Percentiles rank a stretch among this genome's conserved stretches.
phyloP scores from a whole-genome alignment of 2,329 filamentous ascomycete species.

The Pyricularia pennisetigena region DNA sequence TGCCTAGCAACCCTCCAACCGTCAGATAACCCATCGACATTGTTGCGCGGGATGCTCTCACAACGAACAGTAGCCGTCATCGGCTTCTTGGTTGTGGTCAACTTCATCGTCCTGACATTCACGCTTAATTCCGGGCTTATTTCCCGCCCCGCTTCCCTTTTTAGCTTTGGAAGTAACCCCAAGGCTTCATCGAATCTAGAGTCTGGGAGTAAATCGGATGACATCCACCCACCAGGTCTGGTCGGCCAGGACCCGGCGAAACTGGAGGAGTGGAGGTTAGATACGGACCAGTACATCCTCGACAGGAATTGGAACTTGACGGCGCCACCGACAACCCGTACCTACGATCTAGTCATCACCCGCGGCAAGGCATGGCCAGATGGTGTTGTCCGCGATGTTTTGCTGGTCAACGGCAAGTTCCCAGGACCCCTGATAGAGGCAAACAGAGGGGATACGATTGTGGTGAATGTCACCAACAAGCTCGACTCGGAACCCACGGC shows the following conservation, averaged over 20 bases:
- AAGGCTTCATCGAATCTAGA: background rate
- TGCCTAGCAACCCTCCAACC: background rate
- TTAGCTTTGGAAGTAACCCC: background rate
- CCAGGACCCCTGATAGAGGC: constrained; percentile 63
- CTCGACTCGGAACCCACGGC: constrained; percentile 16
- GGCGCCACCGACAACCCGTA: constrained; percentile 35
- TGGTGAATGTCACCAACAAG: constrained; percentile 53
- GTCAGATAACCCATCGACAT: background rate
- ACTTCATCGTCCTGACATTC: constrained; percentile 2
- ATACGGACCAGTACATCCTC: constrained; percentile 7
- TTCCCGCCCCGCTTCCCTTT: background rate
- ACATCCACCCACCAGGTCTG: background rate
- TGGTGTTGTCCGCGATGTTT: constrained; percentile 7
- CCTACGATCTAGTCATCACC: constrained; percentile 49
- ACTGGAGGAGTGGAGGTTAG: constrained; percentile 8
- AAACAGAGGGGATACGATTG: constrained; percentile 60
- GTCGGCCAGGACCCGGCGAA: background rate
- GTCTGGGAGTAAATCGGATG: background rate
- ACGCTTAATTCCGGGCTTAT: background rate
- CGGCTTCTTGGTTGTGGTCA: constrained; percentile 2
- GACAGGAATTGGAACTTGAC: constrained; percentile 40
- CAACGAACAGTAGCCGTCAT: background rate
- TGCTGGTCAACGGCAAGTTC: constrained; percentile 62
- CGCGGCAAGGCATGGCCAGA: constrained; percentile 34
- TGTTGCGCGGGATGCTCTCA: background rate